Base-by-base conservation (phyloP, 2,329 filamentous ascomycete species). In the Aureobasidium leucospermi region DNA sequence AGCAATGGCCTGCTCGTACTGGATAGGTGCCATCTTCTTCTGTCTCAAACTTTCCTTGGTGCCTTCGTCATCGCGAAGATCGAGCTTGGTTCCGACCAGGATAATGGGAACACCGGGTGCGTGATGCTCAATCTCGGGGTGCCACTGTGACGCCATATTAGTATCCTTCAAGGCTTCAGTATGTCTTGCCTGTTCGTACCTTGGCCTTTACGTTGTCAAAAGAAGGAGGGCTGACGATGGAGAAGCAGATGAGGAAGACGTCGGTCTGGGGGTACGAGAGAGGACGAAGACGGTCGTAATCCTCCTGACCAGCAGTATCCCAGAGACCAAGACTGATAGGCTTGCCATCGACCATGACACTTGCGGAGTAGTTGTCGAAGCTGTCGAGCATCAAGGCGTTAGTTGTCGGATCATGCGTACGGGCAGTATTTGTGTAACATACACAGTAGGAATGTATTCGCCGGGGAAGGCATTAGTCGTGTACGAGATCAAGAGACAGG, bases 381-480 rank as follows among this genome's bases (percentile, higher is more conserved):
- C 91, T 96, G 67, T 19, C 62, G 13, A 32, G 28, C 47, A 49
- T 36, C 38, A 55, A 23, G 42, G 57, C 34, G 11, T 56, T 29
- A 48, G 43, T 28, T 16, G 42, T 38, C 41, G 16, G 15, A 19
- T 34, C 4, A 34, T 31, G 46, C 19, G 53, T 29, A 46, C 28
- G 47, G 53, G 9, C 15, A 34, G 52, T 13, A 52, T 45, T 43
- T 13, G 55, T 10, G 11, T 19, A 66, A 41, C 87, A 76, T 79
- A 94, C 89, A 99, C 94, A 69, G 94, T 99, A 67, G 94, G 94
- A 69, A 99, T 97, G 78, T 99, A 99, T 82, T 99, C 94, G 76
- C 94, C 94, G n/a, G 94, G 94, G 75, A 99, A 99, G 66, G 94
- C 94, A 80, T 97, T 99, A 65, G 94, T 99, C 65, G 94, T 97